Conservation (phyloP, 345 rosid species). For the Salix purpurea region DNA sequence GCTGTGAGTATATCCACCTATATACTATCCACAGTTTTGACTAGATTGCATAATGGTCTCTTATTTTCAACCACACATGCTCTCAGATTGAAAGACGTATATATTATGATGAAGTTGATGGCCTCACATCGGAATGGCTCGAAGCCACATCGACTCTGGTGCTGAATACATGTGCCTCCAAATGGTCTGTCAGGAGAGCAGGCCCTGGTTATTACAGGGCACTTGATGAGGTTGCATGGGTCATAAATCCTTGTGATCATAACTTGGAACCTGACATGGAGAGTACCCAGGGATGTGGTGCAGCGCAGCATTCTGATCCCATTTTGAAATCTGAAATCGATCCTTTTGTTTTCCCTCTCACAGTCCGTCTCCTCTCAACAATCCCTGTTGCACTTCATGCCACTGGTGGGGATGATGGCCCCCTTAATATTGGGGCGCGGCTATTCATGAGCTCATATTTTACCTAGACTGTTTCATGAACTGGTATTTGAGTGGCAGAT, state of each 20-base stretch:
- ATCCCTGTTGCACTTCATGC: constrained; percentile 81
- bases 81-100: constrained; percentile 76
- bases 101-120: constrained; percentile 74
- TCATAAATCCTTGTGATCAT: constrained; percentile 47
- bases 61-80: neutral
- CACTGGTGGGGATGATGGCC: constrained; percentile 75
- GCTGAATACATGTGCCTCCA: constrained; percentile 36
- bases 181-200: constrained; percentile 42
- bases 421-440: constrained; percentile 64
- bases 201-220: constrained; percentile 37
- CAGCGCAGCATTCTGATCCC: neutral
- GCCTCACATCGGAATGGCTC: constrained; percentile 70
- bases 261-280: constrained; percentile 23
- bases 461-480: constrained; percentile 15
- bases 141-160: constrained; percentile 78
- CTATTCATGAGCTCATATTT: constrained; percentile 73
- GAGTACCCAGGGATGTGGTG: constrained; percentile 3
- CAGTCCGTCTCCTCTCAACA: constrained; percentile 58
- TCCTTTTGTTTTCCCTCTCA: constrained; percentile 69
- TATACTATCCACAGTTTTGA: neutral
- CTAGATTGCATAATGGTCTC: neutral
- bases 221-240: constrained; percentile 51
- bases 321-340: constrained; percentile 22
- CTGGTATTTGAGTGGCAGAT: constrained; percentile 11
- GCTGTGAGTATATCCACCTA: constrained; percentile 45